Percentiles rank a stretch among this genome's conserved stretches.
Evolutionary conservation across 1,139 yeast species (phyloP).

Genomic region (Geotrichum candidum): DNA sequence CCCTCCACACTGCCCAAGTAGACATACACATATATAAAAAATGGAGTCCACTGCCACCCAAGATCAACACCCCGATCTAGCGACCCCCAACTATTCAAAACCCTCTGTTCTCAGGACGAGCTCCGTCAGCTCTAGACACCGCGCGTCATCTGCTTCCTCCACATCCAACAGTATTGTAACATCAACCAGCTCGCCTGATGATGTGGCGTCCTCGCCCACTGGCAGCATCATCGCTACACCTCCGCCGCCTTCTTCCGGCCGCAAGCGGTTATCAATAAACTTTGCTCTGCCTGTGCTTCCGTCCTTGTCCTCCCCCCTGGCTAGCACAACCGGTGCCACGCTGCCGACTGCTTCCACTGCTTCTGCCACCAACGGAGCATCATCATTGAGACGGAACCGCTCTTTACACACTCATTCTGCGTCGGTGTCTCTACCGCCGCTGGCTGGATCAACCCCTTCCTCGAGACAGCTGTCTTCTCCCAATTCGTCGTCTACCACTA

Average conservation of each 20-base stretch:
- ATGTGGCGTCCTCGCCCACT: not conserved
- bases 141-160: not conserved
- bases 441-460: not conserved
- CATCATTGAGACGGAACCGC: not conserved
- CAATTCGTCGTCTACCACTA: not conserved
- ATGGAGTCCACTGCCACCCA: not conserved
- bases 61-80: not conserved
- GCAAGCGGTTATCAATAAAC: slow-evolving; percentile 10
- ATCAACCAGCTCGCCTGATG: not conserved
- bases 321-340: not conserved
- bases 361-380: not conserved
- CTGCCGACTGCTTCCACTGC: not conserved
- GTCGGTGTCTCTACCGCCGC: slow-evolving; percentile 11
- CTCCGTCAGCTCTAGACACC: not conserved
- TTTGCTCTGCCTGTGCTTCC: slow-evolving; percentile 11
- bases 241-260: not conserved
- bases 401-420: slow-evolving; percentile 12
- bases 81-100: not conserved
- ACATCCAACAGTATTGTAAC: not conserved
- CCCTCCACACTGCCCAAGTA: not conserved
- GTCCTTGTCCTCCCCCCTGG: not conserved
- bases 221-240: not conserved
- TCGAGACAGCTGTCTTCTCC: not conserved
- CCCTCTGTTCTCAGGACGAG: not conserved
- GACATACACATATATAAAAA: not conserved